These are phyloP conservation scores for Suillus brevipes DNA, from an alignment of 768 basidiomycete genomes.

Conservation along the genomic window DNA sequence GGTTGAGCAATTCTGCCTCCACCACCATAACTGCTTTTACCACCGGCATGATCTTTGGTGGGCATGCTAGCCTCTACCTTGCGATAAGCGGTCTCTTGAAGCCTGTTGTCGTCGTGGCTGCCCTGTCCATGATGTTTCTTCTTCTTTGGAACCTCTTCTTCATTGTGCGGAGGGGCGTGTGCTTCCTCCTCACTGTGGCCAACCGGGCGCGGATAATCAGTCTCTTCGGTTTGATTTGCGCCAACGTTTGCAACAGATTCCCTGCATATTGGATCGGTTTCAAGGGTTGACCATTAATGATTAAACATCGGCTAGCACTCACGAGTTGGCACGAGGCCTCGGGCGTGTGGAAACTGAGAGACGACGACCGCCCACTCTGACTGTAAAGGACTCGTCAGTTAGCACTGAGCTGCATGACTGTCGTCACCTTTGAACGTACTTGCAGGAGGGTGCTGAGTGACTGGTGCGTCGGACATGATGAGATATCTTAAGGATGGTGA, in stretches of 20 bases:
- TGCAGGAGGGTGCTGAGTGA: constrained; percentile 47
- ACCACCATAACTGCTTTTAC: constrained; percentile 40
- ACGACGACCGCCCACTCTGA: constrained; percentile 52
- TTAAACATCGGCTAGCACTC: constrained; percentile 13
- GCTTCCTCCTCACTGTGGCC: constrained; percentile 34
- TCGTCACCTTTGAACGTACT: constrained; percentile 32
- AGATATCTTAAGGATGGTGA: constrained; percentile 4
- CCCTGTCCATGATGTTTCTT: constrained; percentile 46
- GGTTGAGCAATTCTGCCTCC: constrained; percentile 60
- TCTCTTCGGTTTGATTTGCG: constrained; percentile 23
- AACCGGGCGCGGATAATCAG: constrained; percentile 58
- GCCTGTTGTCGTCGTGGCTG: constrained; percentile 43
- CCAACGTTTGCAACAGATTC: constrained; percentile 14
- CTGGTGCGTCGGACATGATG: constrained; percentile 32
- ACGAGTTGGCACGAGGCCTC: constrained; percentile 38
- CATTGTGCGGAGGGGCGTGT: constrained; percentile 39
- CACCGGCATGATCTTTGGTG: constrained; percentile 40
- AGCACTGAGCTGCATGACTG: neutral
- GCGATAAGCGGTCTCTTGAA: constrained; percentile 43
- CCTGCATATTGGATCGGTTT: neutral
- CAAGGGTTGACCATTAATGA: neutral
- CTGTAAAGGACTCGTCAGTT: constrained; percentile 15
- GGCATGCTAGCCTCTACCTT: constrained; percentile 52
- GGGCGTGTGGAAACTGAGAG: constrained; percentile 45
- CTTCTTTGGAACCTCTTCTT: constrained; percentile 49